Base-by-base conservation (phyloP, 805 yeast genomes). In the Yamadazyma endophytica region DNA sequence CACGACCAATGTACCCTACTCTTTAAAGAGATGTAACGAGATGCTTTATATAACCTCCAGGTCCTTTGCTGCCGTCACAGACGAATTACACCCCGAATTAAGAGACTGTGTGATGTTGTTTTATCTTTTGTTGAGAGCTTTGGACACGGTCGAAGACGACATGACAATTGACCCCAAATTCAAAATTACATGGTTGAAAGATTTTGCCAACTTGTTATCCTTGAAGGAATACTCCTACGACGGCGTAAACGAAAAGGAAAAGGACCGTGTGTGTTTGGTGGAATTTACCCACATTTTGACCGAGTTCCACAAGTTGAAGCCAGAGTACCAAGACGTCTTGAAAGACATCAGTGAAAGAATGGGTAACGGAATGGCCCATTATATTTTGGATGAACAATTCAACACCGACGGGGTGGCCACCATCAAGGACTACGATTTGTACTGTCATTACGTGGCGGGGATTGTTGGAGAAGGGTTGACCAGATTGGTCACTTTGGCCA, bases 301-400 rank as follows among this genome's bases (percentile, higher is more conserved):
- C 6, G 94, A 86, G 54, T 89, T 69, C 56, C 88, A 83, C 54
- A 64, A 68, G 37, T 70, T 92, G 50, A 77, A 78, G 50, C 77
- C 84, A 5, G 77, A 70, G 36, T 89, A 87, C 59, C 89, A 83
- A 61, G 82, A 73, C 33, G 79, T 88, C 22, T 77, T 92, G 44
- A 73, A 72, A 46, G 86, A 81, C 40, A 85, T 88, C 46, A 79
- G 96, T 28, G 45, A 65, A 35, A 70, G 81, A 56, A 92, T 92
- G 98, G 98, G 97, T 36, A 78, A 85, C 45, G 98, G 98, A 34
- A 92, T 92, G 98, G 97, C 97, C 19, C 88, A 86, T 51, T 92
- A 89, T 59, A 78, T 84, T 32, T 65, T 73, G 47, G 79, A 82
- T 50, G 92, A 82, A 31, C 72, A 80, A 40, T 85, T 85, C 64